Base-by-base conservation (phyloP, 179 eudicot genomes). In the Drosera spatulata region DNA sequence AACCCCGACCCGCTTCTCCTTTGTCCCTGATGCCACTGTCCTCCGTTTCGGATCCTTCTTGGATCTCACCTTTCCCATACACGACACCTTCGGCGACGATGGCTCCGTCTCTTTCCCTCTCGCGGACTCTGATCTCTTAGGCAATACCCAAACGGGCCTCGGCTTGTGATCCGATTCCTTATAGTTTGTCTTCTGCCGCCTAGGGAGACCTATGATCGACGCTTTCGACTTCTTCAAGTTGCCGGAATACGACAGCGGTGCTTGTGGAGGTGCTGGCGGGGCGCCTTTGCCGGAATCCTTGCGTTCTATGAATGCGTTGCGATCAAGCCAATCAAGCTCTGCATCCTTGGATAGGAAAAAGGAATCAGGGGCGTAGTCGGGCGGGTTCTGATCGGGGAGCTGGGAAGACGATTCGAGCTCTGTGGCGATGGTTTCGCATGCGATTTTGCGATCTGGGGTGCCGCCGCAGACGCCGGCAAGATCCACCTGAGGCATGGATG, bases 301-400 rank as follows among this genome's bases (percentile, higher is more conserved):
- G 2, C 97, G 74, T 49, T 91, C 96, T 49, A 68, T 75, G 62
- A 71, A 69, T 4, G 95, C 94, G 71, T 85, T 85, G 1, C 77
- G 82, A 38, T 85, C 84, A 55, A 91, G 76, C 97, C 96, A 91
- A n/a, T 91, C 96, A 61, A 66, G 75, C 53, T 91, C 96, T 4
- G 90, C 90, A 53, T 83, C 94, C 55, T 71, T 74, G 4, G 97
- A 82, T 2, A 88, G 73, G 78, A 81, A 85, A 69, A 91, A 91
- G 2, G 96, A 85, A 53, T 81, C 88, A 45, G 96, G 86, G 12
- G 93, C 85, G 50, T 63, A 61, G 59, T 80, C 87, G 2, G 71
- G 66, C 10, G 63, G 62, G 2, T 56, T 12, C 38, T 39, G 52
- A 37, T 41, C 38, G 13, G 22, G 60, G 37, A 66, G 0, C 37